A percentile compares a stretch with the other conserved stretches of the same genome.
phyloP scores from a whole-genome alignment of 176 grass and related monocot genomes.

The Avena eriantha region DNA sequence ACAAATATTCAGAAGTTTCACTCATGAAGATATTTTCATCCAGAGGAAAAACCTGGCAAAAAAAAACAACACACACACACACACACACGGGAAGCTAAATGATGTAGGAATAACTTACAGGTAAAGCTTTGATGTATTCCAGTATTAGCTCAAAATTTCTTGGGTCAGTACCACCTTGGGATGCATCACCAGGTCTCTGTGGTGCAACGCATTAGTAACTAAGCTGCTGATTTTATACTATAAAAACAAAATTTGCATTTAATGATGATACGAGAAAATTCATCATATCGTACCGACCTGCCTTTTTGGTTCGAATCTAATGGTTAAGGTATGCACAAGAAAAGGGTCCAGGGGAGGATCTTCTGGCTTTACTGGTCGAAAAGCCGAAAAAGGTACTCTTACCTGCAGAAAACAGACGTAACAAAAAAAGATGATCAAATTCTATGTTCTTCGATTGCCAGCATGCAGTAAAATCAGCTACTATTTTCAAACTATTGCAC shows the following conservation, averaged over 20 bases:
- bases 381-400: slow-evolving; percentile 97
- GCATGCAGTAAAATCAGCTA: slow-evolving; percentile 17
- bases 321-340: slow-evolving; percentile 99
- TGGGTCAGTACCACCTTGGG: slow-evolving; percentile 74
- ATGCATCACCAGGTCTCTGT: slow-evolving; percentile 84
- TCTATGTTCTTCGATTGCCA: neutral
- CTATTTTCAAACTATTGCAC: slow-evolving; percentile 28
- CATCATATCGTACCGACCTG: slow-evolving; percentile 63
- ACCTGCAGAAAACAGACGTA: slow-evolving; percentile 62
- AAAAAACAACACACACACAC: neutral
- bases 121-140: slow-evolving; percentile 96
- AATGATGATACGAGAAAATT: neutral
- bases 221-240: slow-evolving; percentile 27
- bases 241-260: neutral
- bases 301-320: slow-evolving; percentile 95
- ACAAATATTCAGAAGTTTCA: neutral
- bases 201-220: slow-evolving; percentile 46
- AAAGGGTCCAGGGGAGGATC: slow-evolving; percentile 96
- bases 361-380: slow-evolving; percentile 87
- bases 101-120: slow-evolving; percentile 61
- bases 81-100: neutral
- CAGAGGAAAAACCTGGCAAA: neutral
- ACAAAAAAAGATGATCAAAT: slow-evolving; percentile 13
- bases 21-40: neutral
- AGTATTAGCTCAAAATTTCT: slow-evolving; percentile 89